Evolutionary conservation across 2,329 filamentous ascomycete genomes (phyloP).

Genomic region (Aspergillus melleus): DNA sequence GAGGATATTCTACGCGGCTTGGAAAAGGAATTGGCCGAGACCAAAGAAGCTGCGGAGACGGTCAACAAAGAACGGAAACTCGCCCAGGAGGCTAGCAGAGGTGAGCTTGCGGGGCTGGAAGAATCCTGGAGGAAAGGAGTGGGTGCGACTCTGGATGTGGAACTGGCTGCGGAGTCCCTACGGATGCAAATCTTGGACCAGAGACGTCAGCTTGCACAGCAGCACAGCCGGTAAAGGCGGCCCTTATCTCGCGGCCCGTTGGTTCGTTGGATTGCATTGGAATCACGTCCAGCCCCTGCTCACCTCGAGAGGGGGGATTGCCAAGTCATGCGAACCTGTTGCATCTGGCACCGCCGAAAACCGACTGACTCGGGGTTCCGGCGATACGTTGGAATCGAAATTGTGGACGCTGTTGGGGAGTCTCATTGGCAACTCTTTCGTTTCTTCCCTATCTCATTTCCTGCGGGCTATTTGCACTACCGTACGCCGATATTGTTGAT

Average conservation of each 20-base stretch:
- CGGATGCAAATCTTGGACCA: conserved; percentile 66
- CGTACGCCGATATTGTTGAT: background rate
- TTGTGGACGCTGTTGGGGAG: background rate
- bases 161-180: conserved; percentile 76
- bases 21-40: conserved; percentile 71
- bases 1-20: conserved; percentile 69
- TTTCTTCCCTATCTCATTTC: background rate
- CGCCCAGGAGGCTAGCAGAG: conserved; percentile 68
- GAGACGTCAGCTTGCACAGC: conserved; percentile 46
- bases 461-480: background rate
- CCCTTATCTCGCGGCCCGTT: background rate
- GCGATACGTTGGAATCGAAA: background rate
- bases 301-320: background rate
- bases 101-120: conserved; percentile 72
- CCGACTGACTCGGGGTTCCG: background rate
- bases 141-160: conserved; percentile 77
- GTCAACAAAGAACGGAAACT: conserved; percentile 69
- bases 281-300: background rate
- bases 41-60: conserved; percentile 68
- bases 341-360: background rate
- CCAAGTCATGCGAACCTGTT: background rate
- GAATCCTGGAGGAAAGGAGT: conserved; percentile 78
- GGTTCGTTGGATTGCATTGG: background rate
- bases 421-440: background rate
- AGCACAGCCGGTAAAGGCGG: conserved; percentile 28